Evolutionary conservation across 2,329 filamentous ascomycete genomes (phyloP).

Genomic region (Scytalidium lignicola): DNA sequence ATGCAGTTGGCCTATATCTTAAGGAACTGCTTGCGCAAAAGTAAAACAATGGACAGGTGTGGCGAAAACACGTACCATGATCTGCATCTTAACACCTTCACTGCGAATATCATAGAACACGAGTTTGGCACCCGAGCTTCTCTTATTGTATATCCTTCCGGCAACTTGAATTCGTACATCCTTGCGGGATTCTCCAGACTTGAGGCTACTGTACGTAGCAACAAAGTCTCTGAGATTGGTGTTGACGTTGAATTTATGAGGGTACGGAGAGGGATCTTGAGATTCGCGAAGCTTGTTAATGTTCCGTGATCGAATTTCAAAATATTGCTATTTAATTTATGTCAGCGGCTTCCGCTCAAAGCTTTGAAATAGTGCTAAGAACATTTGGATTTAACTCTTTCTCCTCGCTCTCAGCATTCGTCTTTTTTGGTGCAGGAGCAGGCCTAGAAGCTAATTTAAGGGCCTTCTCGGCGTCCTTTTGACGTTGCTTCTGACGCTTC

Average conservation of each 20-base stretch:
- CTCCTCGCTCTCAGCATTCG: conserved; percentile 47
- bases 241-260: conserved; percentile 86
- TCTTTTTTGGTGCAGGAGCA: conserved; percentile 54
- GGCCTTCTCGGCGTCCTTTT: conserved; percentile 83
- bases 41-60: too few relatives aligned
- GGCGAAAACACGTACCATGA: conserved; percentile 54
- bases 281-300: conserved; percentile 72
- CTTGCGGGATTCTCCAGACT: conserved; percentile 79
- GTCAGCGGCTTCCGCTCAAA: conserved; percentile 9
- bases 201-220: conserved; percentile 71
- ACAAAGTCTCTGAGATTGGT: conserved; percentile 79
- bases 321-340: conserved; percentile 64
- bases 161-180: conserved; percentile 73
- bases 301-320: conserved; percentile 84
- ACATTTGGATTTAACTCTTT: conserved; percentile 75
- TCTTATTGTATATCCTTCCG: conserved; percentile 85
- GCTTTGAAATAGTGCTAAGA: conserved; percentile 28
- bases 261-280: conserved; percentile 78
- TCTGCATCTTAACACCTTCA: conserved; percentile 75
- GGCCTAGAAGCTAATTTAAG: conserved; percentile 71
- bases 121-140: conserved; percentile 75
- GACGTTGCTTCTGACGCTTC: conserved; percentile 88
- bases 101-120: conserved; percentile 85
- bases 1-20: too few relatives aligned
- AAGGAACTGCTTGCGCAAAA: too few relatives aligned